phyloP scores from a whole-genome alignment of 2,329 filamentous ascomycete genomes.

The Exophiala bonariae region DNA sequence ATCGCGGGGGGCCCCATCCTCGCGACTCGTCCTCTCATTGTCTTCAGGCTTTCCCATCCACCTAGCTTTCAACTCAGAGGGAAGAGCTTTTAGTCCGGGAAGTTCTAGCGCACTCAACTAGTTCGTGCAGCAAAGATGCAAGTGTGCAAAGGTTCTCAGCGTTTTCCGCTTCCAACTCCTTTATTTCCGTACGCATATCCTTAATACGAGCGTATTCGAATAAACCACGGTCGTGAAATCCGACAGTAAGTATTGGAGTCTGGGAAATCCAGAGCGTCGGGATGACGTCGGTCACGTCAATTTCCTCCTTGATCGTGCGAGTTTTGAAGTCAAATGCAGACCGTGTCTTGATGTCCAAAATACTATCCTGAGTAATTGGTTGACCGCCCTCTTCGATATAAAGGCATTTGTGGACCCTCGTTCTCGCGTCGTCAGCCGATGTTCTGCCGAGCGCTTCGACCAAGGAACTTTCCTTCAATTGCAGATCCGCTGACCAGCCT shows the following conservation, averaged over 20 bases:
- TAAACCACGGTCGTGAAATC: slow-evolving; percentile 45
- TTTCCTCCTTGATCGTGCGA: slow-evolving; percentile 37
- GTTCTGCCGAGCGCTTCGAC: neutral
- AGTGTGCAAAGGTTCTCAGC: slow-evolving; percentile 31
- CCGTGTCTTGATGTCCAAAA: slow-evolving; percentile 7
- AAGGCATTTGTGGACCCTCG: neutral
- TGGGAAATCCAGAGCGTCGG: slow-evolving; percentile 53
- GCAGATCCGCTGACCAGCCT: too few relatives aligned
- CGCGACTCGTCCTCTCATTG: neutral
- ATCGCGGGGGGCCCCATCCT: neutral
- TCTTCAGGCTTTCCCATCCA: slow-evolving; percentile 5
- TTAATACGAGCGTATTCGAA: slow-evolving; percentile 46
- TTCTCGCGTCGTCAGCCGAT: neutral
- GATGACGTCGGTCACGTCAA: slow-evolving; percentile 42
- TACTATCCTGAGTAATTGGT: slow-evolving; percentile 1
- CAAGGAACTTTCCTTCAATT: neutral
- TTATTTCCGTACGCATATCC: slow-evolving; percentile 38
- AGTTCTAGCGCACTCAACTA: slow-evolving; percentile 32
- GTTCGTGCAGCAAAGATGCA: slow-evolving; percentile 31
- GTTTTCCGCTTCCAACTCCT: slow-evolving; percentile 46
- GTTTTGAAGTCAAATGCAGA: slow-evolving; percentile 53
- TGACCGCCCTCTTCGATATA: slow-evolving; percentile 2
- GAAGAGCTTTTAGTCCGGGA: slow-evolving; percentile 10
- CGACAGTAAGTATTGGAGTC: slow-evolving; percentile 53
- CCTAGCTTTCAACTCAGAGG: slow-evolving; percentile 4